These are phyloP conservation scores for Ceriops decandra DNA, from an alignment of 345 rosid genomes.

Conservation along the genomic window DNA sequence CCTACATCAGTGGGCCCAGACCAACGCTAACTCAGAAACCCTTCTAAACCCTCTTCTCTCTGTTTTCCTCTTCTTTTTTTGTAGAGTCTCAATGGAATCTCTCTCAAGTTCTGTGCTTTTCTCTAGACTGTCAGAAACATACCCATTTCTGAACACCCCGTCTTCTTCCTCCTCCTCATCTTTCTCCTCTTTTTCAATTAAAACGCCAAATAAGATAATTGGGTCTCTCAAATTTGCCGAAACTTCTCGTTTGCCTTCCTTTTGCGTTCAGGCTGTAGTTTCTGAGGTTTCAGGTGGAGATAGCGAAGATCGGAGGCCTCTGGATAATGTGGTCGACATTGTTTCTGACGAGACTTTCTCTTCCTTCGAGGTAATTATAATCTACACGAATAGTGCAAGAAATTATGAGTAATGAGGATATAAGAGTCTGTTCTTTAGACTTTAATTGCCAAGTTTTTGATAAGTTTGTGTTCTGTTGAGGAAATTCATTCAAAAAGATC, in stretches of 20 bases:
- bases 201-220: slow-evolving; percentile 27
- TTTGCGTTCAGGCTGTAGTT: slow-evolving; percentile 40
- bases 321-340: slow-evolving; percentile 34
- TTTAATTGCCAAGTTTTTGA: too few relatives aligned
- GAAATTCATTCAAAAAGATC: too few relatives aligned
- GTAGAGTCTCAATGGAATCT: slow-evolving; percentile 46
- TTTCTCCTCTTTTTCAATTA: slow-evolving; percentile 29
- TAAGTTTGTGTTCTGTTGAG: too few relatives aligned
- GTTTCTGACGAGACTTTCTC: slow-evolving; percentile 43
- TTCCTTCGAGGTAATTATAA: slow-evolving; percentile 45
- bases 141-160: slow-evolving; percentile 21
- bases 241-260: slow-evolving; percentile 22
- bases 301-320: slow-evolving; percentile 32
- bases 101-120: slow-evolving; percentile 34
- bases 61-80: neutral
- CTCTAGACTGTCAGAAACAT: slow-evolving; percentile 40
- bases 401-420: too few relatives aligned
- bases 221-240: slow-evolving; percentile 42
- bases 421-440: too few relatives aligned
- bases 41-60: neutral
- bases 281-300: slow-evolving; percentile 41
- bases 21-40: neutral
- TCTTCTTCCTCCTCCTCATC: slow-evolving; percentile 23
- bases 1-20: neutral
- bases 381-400: too few relatives aligned